Conservation (phyloP, 129 eudicot genomes). For the Chrysanthemum seticuspe region DNA sequence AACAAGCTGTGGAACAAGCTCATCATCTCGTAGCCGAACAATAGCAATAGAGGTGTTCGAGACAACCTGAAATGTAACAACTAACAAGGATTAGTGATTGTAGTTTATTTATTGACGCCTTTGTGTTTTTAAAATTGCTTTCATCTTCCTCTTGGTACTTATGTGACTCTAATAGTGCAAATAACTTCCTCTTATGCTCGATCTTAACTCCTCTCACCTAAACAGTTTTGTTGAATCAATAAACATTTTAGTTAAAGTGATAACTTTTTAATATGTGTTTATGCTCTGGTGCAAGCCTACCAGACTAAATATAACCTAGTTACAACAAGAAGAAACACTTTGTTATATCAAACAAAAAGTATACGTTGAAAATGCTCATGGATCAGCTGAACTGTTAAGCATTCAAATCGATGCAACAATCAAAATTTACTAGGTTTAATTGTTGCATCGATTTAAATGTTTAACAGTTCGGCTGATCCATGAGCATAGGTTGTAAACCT, state of each 20-base stretch:
- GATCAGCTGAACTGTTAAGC: too few relatives aligned
- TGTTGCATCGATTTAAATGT: too few relatives aligned
- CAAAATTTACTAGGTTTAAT: too few relatives aligned
- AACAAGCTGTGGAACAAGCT: slow-evolving; percentile 77
- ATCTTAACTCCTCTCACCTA: slow-evolving; percentile 93
- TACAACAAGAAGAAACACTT: too few relatives aligned
- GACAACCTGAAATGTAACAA: slow-evolving; percentile 79
- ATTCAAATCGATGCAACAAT: too few relatives aligned
- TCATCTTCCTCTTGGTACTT: slow-evolving; percentile 76
- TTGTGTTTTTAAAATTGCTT: slow-evolving; percentile 79
- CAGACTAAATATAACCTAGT: too few relatives aligned
- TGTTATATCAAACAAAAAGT: too few relatives aligned
- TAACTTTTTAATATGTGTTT: too few relatives aligned
- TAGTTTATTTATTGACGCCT: slow-evolving; percentile 65
- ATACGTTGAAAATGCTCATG: too few relatives aligned
- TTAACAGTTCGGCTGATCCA: too few relatives aligned
- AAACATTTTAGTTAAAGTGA: neutral
- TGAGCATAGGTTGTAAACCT: too few relatives aligned
- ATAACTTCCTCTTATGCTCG: slow-evolving; percentile 74
- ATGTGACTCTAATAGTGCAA: slow-evolving; percentile 62
- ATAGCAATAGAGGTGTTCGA: slow-evolving; percentile 81
- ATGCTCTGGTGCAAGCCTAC: too few relatives aligned
- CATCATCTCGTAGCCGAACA: slow-evolving; percentile 57
- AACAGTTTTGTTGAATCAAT: neutral
- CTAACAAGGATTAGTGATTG: slow-evolving; percentile 72